Percentiles rank a stretch among this genome's conserved stretches.
These are phyloP conservation scores for Kalmanozyma brasiliensis DNA, from an alignment of 1,284 basidiomycete species.

Conservation along the genomic window DNA sequence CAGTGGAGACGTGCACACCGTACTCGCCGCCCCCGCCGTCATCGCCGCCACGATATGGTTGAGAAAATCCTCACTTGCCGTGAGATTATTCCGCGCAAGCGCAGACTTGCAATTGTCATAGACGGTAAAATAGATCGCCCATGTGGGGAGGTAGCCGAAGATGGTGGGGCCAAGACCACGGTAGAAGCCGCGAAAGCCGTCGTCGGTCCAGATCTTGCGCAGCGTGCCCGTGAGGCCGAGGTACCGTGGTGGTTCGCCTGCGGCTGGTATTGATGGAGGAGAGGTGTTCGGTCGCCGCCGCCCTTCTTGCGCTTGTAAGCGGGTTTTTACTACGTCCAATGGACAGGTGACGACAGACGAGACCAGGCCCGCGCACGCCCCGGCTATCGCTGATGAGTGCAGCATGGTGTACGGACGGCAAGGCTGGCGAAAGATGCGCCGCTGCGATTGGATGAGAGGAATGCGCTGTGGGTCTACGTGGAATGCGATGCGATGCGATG, in stretches of 20 bases:
- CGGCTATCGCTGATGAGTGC: slow-evolving; percentile 66
- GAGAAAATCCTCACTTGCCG: slow-evolving; percentile 47
- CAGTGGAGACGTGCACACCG: slow-evolving; percentile 62
- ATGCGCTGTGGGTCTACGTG: too few species aligned
- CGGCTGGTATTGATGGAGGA: slow-evolving; percentile 8
- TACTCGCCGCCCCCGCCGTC: slow-evolving; percentile 62
- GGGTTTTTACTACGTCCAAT: slow-evolving; percentile 96
- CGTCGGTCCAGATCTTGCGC: slow-evolving; percentile 56
- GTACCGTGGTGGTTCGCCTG: slow-evolving; percentile 12
- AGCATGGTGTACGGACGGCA: slow-evolving; percentile 1
- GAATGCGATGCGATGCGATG: too few species aligned
- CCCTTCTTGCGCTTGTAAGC: slow-evolving; percentile 83
- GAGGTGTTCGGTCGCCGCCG: slow-evolving; percentile 11
- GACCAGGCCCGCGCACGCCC: slow-evolving; percentile 79
- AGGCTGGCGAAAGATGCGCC: neutral
- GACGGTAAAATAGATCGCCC: slow-evolving; percentile 67
- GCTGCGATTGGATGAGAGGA: too few species aligned
- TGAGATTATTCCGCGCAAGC: slow-evolving; percentile 10
- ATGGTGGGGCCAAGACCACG: slow-evolving; percentile 65
- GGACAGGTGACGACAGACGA: slow-evolving; percentile 95
- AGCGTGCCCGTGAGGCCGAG: slow-evolving; percentile 32
- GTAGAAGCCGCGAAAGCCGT: slow-evolving; percentile 65
- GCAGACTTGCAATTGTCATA: slow-evolving; percentile 60
- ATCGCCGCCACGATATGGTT: slow-evolving; percentile 64
- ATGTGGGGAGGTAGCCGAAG: slow-evolving; percentile 66